Evolutionary conservation across 2,329 filamentous ascomycete species (phyloP).

Genomic region (Ciborinia camelliae): DNA sequence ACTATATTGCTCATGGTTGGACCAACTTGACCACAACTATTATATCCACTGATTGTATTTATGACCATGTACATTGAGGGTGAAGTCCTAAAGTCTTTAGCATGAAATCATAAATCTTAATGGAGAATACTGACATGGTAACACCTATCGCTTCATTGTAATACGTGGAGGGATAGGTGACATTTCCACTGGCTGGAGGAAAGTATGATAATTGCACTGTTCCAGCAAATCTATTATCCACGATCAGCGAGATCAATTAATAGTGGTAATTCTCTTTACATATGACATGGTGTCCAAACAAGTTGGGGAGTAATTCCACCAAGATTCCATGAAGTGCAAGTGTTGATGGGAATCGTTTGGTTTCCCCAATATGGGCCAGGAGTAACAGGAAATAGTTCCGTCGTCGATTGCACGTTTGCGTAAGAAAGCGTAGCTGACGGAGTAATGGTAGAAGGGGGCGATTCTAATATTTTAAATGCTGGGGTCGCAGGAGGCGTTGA

Average conservation of each 20-base stretch:
- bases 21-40: constrained; percentile 35
- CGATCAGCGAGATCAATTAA: neutral
- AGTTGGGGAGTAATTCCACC: constrained; percentile 3
- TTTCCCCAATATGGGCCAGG: constrained; percentile 21
- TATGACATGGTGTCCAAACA: constrained; percentile 22
- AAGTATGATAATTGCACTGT: constrained; percentile 27
- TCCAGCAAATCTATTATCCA: constrained; percentile 23
- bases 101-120: neutral
- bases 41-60: constrained; percentile 39
- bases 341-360: constrained; percentile 24
- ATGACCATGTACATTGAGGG: constrained; percentile 42
- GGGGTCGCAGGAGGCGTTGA: neutral
- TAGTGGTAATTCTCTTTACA: constrained; percentile 10
- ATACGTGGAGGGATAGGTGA: constrained; percentile 22
- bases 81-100: constrained; percentile 36
- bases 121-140: constrained; percentile 22
- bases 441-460: constrained; percentile 21
- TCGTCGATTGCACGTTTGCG: constrained; percentile 4
- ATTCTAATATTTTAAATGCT: neutral
- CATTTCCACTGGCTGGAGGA: constrained; percentile 21
- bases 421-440: constrained; percentile 3
- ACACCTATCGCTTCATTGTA: constrained; percentile 20
- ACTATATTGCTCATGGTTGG: constrained; percentile 37
- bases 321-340: constrained; percentile 18
- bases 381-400: constrained; percentile 8